Base-by-base conservation (phyloP, 2,329 filamentous ascomycete species). In the Paraconiothyrium brasiliense region DNA sequence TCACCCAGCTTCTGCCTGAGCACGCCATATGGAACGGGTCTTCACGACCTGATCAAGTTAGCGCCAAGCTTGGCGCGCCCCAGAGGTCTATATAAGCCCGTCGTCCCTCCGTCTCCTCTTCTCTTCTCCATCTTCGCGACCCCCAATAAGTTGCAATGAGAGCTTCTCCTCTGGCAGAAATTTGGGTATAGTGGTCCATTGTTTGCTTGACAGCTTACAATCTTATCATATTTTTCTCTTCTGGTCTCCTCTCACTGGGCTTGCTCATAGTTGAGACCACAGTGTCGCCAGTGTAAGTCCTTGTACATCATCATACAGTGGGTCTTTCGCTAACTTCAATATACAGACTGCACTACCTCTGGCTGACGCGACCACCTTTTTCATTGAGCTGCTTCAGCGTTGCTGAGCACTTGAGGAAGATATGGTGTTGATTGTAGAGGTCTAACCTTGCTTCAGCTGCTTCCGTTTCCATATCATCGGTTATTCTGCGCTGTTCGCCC, bases 361-460 rank as follows among this genome's bases (percentile, higher is more conserved):
- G 48, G 58, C 54, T 44, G 51, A 62, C 60, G 65, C 64, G 58
- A 64, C 11, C 52, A 39, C 39, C 39, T n/a, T 66, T 70, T 69
- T 69, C 64, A 69, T 69, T 67, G 58, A 67, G 60, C 44, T 59
- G 51, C 39, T 62, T 62, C 66, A 60, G 63, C 67, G 61, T 16
- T 65, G 62, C 64, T 56, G 52, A 61, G 59, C 47, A 57, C 66
- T 71, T 63, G 65, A 71, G 59, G 65, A 69, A 69, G 69, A 67
- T 65, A 55, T 32, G 22, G 22, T 32, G 27, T 27, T 32, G 24
- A 27, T 48, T 35, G 48, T 50, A 30, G 20, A 35, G 16, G 13
- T 4, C 6, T 6, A 6, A 30, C 27, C 6, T 30, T n/a, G 47
- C 35, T 37, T 11, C 3, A 37, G 35, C 35, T 37, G 35, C 14